Evolutionary conservation across 352 stramenopile species (phyloP), one percentile per base, ranked within the genome.

Genomic region (Globisporangium echinulatum): DNA sequence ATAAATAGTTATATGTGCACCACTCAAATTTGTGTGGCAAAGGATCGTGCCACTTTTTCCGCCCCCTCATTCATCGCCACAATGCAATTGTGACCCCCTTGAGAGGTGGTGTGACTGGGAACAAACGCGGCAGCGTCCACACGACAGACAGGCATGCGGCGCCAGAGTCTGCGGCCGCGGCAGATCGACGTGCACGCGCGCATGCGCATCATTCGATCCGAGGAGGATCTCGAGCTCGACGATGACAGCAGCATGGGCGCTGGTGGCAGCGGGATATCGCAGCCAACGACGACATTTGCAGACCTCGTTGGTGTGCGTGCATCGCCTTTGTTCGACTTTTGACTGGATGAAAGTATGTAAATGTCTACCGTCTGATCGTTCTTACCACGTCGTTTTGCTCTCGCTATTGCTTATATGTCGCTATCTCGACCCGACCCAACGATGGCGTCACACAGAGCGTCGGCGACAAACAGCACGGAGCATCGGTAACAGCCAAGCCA

Each of bases 111-210:
- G 43, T 5, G 7, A 53, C 9, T 7, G 15, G 14, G 7, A 64
- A 33, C 25, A 3, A 3, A 33, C 25, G 25, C 25, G 25, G 25
- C 25, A 33, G 25, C 2, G 1, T 33, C 25, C 2, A 33, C 25
- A 33, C 25, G 25, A 33, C 25, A 33, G 25, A 33, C 25, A 33
- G 25, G 4, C 17, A 92, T 92, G 81, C 79, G 84, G 37, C 84
- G 87, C 54, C 84, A 88, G 70, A 96, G 82, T 67, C 72, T 95
- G 52, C 77, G 85, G 25, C 86, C 88, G 58, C 83, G 88, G 54
- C 85, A 92, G 70, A 89, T 96, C 70, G 88, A 96, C 62, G 67
- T 96, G 48, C 84, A 96, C 66, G 82, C 85, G 70, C 79, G 75
- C 55, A 93, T 96, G 72, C 75, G 75, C 52, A 83, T 96, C 63